These are phyloP conservation scores for Turnera subulata DNA, from an alignment of 345 rosid species.

Conservation along the genomic window DNA sequence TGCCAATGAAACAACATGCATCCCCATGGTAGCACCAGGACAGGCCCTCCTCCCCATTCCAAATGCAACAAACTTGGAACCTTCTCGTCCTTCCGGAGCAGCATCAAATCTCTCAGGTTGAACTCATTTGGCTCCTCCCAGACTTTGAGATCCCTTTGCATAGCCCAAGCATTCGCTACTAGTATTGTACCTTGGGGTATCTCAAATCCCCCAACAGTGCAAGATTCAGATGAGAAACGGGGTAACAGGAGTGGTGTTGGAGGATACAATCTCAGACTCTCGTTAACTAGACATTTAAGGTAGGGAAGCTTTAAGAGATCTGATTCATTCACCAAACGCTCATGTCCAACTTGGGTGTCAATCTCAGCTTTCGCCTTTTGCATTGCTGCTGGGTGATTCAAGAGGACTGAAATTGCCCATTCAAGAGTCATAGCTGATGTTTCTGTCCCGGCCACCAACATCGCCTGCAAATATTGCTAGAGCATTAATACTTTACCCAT, in stretches of 20 bases:
- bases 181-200: conserved; percentile 41
- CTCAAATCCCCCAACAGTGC: conserved; percentile 39
- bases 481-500: no score
- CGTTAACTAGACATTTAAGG: conserved; percentile 51
- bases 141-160: conserved; percentile 45
- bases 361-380: no score
- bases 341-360: no score
- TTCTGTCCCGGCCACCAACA: no score
- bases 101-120: conserved; percentile 54
- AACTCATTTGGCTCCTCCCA: conserved; percentile 49
- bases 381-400: no score
- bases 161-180: conserved; percentile 46
- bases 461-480: no score
- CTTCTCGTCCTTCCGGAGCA: conserved; percentile 25
- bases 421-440: no score
- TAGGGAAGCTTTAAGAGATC: conserved; percentile 51
- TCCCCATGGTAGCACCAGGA: conserved; percentile 55
- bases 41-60: conserved; percentile 67
- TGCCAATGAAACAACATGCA: conserved; percentile 37
- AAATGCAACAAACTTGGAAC: conserved; percentile 44
- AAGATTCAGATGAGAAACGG: conserved; percentile 42
- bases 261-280: conserved; percentile 56
- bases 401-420: no score
- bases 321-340: no score
- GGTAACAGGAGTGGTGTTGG: conserved; percentile 50